Base-by-base conservation (phyloP, 2,329 filamentous ascomycete genomes). In the Sclerotinia minor region DNA sequence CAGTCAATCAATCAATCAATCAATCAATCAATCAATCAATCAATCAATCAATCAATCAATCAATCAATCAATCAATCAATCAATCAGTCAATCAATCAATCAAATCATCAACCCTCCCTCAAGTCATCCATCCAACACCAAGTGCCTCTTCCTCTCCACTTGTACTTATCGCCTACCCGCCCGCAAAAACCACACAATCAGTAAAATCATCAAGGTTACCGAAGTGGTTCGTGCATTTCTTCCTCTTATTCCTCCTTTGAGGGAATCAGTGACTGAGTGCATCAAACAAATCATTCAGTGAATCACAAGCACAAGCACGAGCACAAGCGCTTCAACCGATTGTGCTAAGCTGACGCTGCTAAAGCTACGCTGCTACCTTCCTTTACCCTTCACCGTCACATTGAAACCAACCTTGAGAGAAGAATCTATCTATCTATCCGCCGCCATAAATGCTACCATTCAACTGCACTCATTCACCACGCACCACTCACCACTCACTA, bases 381-480 rank as follows among this genome's bases (percentile, higher is more conserved):
- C 38, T 38, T 3, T 3, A 64, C 64, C 68, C 59, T 38, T 59
- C 52, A 69, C 45, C 68, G 68, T 61, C 69, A 69, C 65, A 29
- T 65, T 69, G 55, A 67, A 47, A 47, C 55, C 13, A 47, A 47
- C 55, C 13, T 29, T n/a, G 21, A 38, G 54, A 57, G 32, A 38
- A 57, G 54, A 57, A 41, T 57, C 54, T 57, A 41, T 57, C 54
- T 57, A 41, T 57, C 53, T 57, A 57, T 63, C 68, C 69, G 38
- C 70, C 67, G 38, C 70, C 67, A 58, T 49, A 57, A 65, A 65
- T 65, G 35, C 52, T 58, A 61, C 53, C 55, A 64, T 60, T 50
- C 70, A 75, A 72, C 74, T 73, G 76, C 71, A 73, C 72, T 73
- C 70, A 72, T 68, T 67, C 64, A 50, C 67, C 35, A 38, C n/a